These are phyloP conservation scores for Asterophora parasitica DNA, from an alignment of 768 basidiomycete genomes.

Conservation along the genomic window DNA sequence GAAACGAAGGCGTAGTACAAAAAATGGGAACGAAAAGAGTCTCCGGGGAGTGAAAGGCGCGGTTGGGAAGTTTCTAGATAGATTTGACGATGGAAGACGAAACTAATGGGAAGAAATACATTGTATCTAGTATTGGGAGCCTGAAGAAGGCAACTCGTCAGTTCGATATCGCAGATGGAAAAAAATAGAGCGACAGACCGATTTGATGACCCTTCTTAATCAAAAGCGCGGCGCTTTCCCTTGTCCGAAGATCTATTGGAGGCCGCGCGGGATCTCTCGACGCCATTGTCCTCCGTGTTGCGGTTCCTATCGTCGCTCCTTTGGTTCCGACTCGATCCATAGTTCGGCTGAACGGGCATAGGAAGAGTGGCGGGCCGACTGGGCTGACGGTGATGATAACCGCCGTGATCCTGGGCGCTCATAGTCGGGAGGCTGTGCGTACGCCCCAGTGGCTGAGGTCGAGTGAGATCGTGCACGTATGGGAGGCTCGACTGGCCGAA, in stretches of 20 bases:
- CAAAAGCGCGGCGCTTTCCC: constrained; percentile 3
- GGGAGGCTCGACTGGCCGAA: constrained; percentile 6
- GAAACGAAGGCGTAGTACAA: too few species aligned
- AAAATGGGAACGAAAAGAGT: too few species aligned
- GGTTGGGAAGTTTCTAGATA: too few species aligned
- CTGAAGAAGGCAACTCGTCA: too few species aligned
- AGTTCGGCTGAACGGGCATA: not conserved
- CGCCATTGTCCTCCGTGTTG: not conserved
- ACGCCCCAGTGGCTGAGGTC: not conserved
- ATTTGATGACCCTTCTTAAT: not conserved
- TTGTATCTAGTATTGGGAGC: too few species aligned
- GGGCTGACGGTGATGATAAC: not conserved
- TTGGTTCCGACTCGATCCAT: too few species aligned
- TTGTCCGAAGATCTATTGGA: not conserved
- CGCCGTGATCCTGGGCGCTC: not conserved
- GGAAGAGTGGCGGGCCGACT: constrained; percentile 7
- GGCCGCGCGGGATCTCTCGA: not conserved
- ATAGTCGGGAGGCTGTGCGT: constrained; percentile 3
- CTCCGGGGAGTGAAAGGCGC: too few species aligned
- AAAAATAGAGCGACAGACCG: too few species aligned
- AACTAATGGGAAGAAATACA: too few species aligned
- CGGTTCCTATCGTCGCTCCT: too few species aligned
- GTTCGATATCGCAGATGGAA: too few species aligned
- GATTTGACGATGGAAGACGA: too few species aligned
- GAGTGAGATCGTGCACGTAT: not conserved